These are phyloP conservation scores for Aristolochia fimbriata DNA, from an alignment of 164 flowering plant genomes.

Conservation along the genomic window DNA sequence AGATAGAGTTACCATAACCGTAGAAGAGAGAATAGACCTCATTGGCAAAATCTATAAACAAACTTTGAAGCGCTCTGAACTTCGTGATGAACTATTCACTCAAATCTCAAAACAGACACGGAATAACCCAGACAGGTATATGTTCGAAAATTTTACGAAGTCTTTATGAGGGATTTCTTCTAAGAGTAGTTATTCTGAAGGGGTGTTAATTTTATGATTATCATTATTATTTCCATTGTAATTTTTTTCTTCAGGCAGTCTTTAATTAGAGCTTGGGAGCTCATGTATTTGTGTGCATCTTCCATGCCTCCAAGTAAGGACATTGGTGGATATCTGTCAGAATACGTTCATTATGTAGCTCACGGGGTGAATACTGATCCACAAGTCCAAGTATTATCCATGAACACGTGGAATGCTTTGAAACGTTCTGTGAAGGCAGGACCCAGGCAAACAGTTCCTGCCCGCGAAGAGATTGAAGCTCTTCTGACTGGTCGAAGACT, in stretches of 20 bases:
- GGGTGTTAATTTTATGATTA: slow-evolving; percentile 1
- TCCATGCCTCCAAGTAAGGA: slow-evolving; percentile 99
- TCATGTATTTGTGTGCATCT: slow-evolving; percentile 91
- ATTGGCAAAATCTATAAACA: slow-evolving; percentile 85
- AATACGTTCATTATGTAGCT: slow-evolving; percentile 84
- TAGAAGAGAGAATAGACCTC: slow-evolving; percentile 81
- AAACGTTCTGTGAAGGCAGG: slow-evolving; percentile 95
- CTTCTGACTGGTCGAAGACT: slow-evolving; percentile 75
- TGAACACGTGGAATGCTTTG: slow-evolving; percentile 74
- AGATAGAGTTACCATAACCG: slow-evolving; percentile 47
- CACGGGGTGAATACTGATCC: slow-evolving; percentile 48
- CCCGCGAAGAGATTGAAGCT: slow-evolving; percentile 94
- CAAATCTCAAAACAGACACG: slow-evolving; percentile 95
- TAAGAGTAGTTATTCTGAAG: neutral
- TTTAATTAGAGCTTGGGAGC: slow-evolving; percentile 89
- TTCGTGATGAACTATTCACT: slow-evolving; percentile 90
- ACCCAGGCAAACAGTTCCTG: slow-evolving; percentile 83
- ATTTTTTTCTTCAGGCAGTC: slow-evolving; percentile 39
- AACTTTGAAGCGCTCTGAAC: slow-evolving; percentile 86
- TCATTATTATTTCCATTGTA: neutral
- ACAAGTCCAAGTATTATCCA: slow-evolving; percentile 66
- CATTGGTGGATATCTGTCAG: slow-evolving; percentile 77
- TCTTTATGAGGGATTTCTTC: neutral
- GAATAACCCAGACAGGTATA: slow-evolving; percentile 76
- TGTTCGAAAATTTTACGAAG: neutral